Evolutionary conservation across 371 early-diverging fungal genomes (phyloP), one percentile per base, ranked within the genome.

Genomic region (Mortierella sp.): DNA sequence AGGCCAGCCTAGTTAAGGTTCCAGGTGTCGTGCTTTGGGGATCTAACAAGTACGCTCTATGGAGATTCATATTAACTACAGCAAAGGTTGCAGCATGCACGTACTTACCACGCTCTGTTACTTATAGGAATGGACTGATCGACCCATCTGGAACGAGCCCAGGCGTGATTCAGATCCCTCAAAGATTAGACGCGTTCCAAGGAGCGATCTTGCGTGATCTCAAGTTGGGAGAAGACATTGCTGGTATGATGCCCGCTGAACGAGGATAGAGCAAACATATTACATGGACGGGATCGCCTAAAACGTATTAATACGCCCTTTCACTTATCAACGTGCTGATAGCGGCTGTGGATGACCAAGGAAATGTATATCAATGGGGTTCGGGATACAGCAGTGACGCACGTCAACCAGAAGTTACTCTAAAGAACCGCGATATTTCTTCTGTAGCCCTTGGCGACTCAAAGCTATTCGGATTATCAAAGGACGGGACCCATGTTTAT

Each of bases 21-120:
- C 79, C 84, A 0, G 84, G 84, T 0, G 43, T 84, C 33, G 72
- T 82, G 70, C 70, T 84, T n/a, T 84, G 84, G 84, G 84, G 84
- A 47, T 78, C 78, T 3, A 84, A 84, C 76, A 84, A 78, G 84
- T 82, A 78, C 0, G 53, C 24, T 4, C 2, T 28, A 2, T 52
- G 52, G 19, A 16, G 10, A 28, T 55, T 32, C n/a, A 15, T 11
- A n/a, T 60, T 58, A 2, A 45, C 16, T 13, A 43, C 7, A 7
- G 40, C 24, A 53, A 72, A 21, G 48, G n/a, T 21, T 65, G 40
- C 21, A 8, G 10, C 4, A 55, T 32, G 32, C n/a, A 16, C 1
- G 28, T 55, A 4, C 55, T 22, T 22, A 32, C 55, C 28, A 22
- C 41, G 61, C 38, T 32, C 55, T 43, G 6, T 50, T 9, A n/a